Conservation (phyloP, 257 asterid genomes). For the Ophiorrhiza pumila region DNA sequence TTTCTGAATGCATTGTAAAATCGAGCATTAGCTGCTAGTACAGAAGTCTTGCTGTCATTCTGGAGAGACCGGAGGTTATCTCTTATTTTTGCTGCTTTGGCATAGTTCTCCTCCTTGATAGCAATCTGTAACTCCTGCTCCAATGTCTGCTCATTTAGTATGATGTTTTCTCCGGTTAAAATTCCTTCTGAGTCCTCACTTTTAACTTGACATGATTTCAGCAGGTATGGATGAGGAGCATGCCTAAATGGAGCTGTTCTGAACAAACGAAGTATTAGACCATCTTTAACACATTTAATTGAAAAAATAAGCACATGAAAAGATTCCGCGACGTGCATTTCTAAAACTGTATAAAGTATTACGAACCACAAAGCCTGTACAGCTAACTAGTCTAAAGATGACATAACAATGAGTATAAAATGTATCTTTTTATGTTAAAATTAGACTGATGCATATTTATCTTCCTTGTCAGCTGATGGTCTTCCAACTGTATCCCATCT, state of each 20-base stretch:
- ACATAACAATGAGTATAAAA: background rate
- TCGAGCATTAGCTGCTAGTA: constrained; percentile 75
- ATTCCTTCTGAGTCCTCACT: constrained; percentile 76
- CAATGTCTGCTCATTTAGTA: constrained; percentile 62
- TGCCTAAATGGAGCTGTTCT: constrained; percentile 49
- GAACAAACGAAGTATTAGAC: constrained; percentile 38
- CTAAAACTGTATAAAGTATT: background rate
- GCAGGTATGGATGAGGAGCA: constrained; percentile 40
- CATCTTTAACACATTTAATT: background rate
- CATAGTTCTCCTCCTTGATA: constrained; percentile 74
- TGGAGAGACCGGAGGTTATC: constrained; percentile 83
- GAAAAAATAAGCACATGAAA: background rate
- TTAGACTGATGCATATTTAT: background rate
- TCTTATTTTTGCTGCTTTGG: constrained; percentile 85
- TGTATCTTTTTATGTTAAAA: background rate
- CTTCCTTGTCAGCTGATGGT: background rate
- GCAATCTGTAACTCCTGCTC: constrained; percentile 74
- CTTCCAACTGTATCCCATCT: background rate
- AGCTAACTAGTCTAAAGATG: background rate
- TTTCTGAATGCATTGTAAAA: constrained; percentile 77
- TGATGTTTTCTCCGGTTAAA: constrained; percentile 77
- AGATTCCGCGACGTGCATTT: background rate
- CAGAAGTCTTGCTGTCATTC: constrained; percentile 77
- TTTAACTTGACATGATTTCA: constrained; percentile 48
- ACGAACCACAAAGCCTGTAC: background rate